These are phyloP conservation scores for Phaeosphaeria sp. DNA, from an alignment of 2,329 filamentous ascomycete genomes.

Conservation along the genomic window DNA sequence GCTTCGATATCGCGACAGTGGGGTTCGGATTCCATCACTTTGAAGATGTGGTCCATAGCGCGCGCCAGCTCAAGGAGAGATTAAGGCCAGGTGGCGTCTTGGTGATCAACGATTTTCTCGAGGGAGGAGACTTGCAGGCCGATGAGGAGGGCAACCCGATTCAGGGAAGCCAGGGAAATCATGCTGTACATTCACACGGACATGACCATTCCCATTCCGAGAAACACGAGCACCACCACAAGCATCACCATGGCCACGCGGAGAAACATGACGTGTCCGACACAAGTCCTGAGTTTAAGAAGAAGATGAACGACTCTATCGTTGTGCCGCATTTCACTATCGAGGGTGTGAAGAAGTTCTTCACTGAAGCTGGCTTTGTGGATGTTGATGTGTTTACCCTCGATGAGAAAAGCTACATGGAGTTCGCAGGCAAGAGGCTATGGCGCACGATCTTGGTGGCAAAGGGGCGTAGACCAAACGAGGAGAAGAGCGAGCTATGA, in stretches of 20 bases:
- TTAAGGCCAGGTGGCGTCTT: constrained; percentile 71
- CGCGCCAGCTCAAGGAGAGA: constrained; percentile 65
- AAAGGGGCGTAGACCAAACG: constrained; percentile 53
- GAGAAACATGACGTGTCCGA: constrained; percentile 13
- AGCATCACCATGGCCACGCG: neutral
- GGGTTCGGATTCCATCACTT: constrained; percentile 57
- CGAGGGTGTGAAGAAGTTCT: constrained; percentile 65
- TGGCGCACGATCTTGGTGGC: constrained; percentile 60
- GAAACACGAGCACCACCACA: constrained; percentile 11
- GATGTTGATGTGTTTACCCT: constrained; percentile 66
- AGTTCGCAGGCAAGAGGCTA: constrained; percentile 45
- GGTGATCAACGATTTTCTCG: constrained; percentile 71
- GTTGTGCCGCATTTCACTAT: constrained; percentile 71
- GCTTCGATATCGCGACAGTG: constrained; percentile 53
- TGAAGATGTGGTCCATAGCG: constrained; percentile 66
- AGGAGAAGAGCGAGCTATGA: constrained; percentile 34
- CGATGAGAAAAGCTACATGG: constrained; percentile 58
- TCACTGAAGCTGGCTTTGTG: constrained; percentile 65
- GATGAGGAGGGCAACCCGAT: constrained; percentile 34
- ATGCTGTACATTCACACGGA: constrained; percentile 25
- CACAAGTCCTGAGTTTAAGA: constrained; percentile 9
- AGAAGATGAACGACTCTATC: constrained; percentile 60
- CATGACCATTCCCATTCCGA: constrained; percentile 26
- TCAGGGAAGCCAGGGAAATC: constrained; percentile 32
- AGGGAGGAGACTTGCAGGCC: constrained; percentile 53